Evolutionary conservation across 192 early-diverging fungal species (phyloP).

Genomic region (Dissophora ornata): DNA sequence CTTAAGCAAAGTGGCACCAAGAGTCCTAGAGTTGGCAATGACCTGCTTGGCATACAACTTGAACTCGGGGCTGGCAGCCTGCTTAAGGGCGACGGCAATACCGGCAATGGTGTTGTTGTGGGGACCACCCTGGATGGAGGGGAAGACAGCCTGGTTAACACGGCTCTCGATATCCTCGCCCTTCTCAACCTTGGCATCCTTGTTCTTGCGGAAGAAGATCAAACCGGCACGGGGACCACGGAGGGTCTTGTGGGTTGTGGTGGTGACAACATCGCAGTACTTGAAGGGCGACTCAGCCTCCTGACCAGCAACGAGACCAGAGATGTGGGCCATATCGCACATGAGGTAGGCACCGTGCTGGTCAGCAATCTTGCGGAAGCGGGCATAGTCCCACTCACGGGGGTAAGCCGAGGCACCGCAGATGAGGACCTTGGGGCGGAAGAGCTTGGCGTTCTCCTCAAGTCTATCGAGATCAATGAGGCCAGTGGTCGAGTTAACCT

Average conservation of each 20-base stretch:
- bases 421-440: constrained; percentile 98
- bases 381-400: constrained; percentile 98
- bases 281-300: constrained; percentile 96
- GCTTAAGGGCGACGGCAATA: constrained; percentile 97
- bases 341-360: constrained; percentile 95
- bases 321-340: constrained; percentile 99
- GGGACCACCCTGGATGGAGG: constrained; percentile 99
- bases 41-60: constrained; percentile 96
- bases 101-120: constrained; percentile 99
- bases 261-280: constrained; percentile 99
- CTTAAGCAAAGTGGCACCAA: constrained; percentile 79
- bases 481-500: constrained; percentile 89
- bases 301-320: constrained; percentile 91
- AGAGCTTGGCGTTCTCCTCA: constrained; percentile 92
- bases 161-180: constrained; percentile 93
- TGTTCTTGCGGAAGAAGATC: constrained; percentile 95
- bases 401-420: constrained; percentile 99
- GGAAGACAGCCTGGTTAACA: constrained; percentile 99
- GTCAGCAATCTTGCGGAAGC: constrained; percentile 97
- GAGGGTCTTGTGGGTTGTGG: constrained; percentile 99
- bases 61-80: constrained; percentile 94
- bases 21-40: constrained; percentile 89
- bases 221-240: constrained; percentile 99
- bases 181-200: constrained; percentile 67
- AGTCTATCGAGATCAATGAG: constrained; percentile 95